These are phyloP conservation scores for Tetrapisispora namnaoensis DNA, from an alignment of 805 yeast species.

Conservation along the genomic window DNA sequence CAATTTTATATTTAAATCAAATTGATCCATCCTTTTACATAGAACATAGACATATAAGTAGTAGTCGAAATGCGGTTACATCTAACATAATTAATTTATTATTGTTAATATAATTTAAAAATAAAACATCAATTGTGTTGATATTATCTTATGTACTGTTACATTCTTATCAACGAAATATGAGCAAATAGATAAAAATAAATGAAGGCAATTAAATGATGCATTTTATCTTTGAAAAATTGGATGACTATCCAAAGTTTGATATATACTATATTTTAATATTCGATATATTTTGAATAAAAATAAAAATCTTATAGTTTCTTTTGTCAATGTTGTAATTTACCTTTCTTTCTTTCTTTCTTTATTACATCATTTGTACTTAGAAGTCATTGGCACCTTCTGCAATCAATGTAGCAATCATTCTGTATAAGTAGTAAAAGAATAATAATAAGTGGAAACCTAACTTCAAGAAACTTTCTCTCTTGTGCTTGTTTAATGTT, in stretches of 20 bases:
- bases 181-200: not conserved
- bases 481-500: constrained; percentile 85
- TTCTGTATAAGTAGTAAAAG: constrained; percentile 91
- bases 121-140: too few species aligned
- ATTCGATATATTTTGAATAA: not conserved
- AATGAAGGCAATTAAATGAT: not conserved
- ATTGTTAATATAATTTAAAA: not conserved
- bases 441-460: constrained; percentile 87
- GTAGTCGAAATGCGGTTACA: too few species aligned
- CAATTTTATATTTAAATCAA: too few species aligned
- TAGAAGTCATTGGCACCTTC: constrained; percentile 28
- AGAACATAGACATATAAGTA: too few species aligned
- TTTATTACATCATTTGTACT: not conserved
- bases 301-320: not conserved
- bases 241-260: not conserved
- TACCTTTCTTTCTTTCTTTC: not conserved
- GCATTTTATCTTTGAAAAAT: not conserved
- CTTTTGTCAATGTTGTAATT: not conserved
- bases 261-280: too few species aligned
- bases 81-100: too few species aligned
- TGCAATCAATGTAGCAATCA: constrained; percentile 86
- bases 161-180: not conserved
- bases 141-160: not conserved
- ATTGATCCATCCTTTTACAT: too few species aligned
- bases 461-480: constrained; percentile 80